Conservation (phyloP, 257 asterid genomes). For the Solanum piurae region DNA sequence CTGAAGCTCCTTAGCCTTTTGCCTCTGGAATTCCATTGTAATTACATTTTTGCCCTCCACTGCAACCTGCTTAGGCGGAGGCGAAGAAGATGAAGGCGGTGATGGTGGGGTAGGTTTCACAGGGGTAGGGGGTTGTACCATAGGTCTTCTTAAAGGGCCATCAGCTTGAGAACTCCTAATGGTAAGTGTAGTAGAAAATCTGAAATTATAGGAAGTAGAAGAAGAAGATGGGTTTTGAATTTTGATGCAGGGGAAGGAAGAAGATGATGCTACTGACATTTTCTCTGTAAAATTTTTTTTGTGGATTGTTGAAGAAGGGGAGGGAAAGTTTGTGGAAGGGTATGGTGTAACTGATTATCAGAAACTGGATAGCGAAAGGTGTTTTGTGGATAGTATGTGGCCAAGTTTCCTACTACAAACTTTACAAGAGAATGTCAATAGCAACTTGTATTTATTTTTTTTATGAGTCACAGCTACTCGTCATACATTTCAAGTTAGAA, state of each 20-base stretch:
- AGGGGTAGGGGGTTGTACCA: slow-evolving; percentile 31
- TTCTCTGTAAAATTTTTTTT: not conserved
- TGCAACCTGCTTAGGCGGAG: slow-evolving; percentile 23
- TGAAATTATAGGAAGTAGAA: slow-evolving; percentile 28
- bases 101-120: slow-evolving; percentile 68
- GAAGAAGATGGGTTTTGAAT: slow-evolving; percentile 23
- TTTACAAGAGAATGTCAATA: not conserved
- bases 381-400: slow-evolving; percentile 24
- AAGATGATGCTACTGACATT: slow-evolving; percentile 42
- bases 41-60: slow-evolving; percentile 38
- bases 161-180: slow-evolving; percentile 72
- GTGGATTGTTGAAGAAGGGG: not conserved
- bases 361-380: not conserved
- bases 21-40: slow-evolving; percentile 90
- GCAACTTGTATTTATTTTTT: not conserved
- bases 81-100: slow-evolving; percentile 33
- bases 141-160: slow-evolving; percentile 67
- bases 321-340: not conserved
- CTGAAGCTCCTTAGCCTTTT: slow-evolving; percentile 88
- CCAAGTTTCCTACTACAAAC: slow-evolving; percentile 10
- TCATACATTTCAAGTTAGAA: too few relatives aligned
- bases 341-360: not conserved
- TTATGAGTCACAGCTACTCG: too few relatives aligned
- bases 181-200: slow-evolving; percentile 28
- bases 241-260: slow-evolving; percentile 46